Evolutionary conservation across 164 flowering plant genomes (phyloP).

Genomic region (Tetrastigma voinierianum): DNA sequence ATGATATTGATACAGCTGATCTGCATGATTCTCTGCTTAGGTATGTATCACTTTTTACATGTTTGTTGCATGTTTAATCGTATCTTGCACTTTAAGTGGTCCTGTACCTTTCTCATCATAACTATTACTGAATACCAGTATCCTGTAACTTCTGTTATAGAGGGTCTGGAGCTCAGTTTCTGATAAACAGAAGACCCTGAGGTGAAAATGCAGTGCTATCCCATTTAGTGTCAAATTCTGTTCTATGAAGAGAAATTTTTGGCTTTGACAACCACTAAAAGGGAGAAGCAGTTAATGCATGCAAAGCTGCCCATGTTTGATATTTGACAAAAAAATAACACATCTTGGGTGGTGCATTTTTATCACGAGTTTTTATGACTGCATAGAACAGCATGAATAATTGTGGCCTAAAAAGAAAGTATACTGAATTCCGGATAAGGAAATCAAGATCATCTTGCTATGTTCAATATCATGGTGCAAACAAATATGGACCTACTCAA

Average conservation of each 20-base stretch:
- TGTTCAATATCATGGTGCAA: too few relatives aligned
- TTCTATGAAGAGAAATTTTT: neutral
- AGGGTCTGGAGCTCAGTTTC: neutral
- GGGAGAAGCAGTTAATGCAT: neutral
- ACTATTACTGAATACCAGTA: neutral
- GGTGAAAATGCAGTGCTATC: neutral
- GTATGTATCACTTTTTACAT: conserved; percentile 32
- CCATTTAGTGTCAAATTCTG: neutral
- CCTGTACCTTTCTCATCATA: too few relatives aligned
- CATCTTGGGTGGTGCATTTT: too few relatives aligned
- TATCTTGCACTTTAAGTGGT: neutral
- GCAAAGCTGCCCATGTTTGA: too few relatives aligned
- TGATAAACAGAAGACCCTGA: neutral
- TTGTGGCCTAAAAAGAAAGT: too few relatives aligned
- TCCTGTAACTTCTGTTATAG: neutral
- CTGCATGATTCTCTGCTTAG: conserved; percentile 70
- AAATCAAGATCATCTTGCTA: too few relatives aligned
- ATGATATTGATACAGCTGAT: conserved; percentile 40
- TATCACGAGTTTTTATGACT: too few relatives aligned
- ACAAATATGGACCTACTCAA: too few relatives aligned
- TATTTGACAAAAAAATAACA: too few relatives aligned
- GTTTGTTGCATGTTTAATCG: neutral
- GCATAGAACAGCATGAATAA: too few relatives aligned
- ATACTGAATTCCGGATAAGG: too few relatives aligned
- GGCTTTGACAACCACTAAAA: neutral